These are phyloP conservation scores for Paspalum vaginatum DNA, from an alignment of 176 grass and related monocot genomes.

Conservation along the genomic window DNA sequence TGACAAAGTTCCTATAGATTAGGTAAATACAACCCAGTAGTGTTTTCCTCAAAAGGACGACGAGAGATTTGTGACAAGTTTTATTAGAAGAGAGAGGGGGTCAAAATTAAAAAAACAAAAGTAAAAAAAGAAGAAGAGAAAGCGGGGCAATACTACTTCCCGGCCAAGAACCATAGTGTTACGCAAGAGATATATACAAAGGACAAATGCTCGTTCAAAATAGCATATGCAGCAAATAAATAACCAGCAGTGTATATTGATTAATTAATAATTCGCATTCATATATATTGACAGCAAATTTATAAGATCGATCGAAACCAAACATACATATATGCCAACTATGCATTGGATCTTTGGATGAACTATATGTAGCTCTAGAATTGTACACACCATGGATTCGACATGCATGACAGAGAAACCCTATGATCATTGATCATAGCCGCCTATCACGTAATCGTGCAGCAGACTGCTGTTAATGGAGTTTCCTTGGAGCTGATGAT, in stretches of 20 bases:
- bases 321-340: slow-evolving; percentile 31
- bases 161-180: no score
- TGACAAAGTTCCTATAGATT: no score
- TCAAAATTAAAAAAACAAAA: no score
- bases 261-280: slow-evolving; percentile 1
- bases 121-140: no score
- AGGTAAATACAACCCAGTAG: no score
- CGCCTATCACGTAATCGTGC: slow-evolving; percentile 58
- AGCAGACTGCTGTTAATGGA: slow-evolving; percentile 6
- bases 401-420: neutral
- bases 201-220: no score
- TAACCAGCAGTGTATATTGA: neutral
- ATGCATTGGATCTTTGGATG: slow-evolving; percentile 23
- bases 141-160: no score
- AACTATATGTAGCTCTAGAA: neutral
- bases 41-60: no score
- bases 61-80: no score
- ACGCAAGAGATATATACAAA: no score
- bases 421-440: slow-evolving; percentile 48
- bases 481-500: slow-evolving; percentile 47
- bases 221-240: no score
- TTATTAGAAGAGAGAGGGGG: no score
- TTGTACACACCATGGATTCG: neutral
- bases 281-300: slow-evolving; percentile 42
- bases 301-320: slow-evolving; percentile 24